These are phyloP conservation scores for Onygenales sp. DNA, from an alignment of 2,329 filamentous ascomycete species.

Conservation along the genomic window DNA sequence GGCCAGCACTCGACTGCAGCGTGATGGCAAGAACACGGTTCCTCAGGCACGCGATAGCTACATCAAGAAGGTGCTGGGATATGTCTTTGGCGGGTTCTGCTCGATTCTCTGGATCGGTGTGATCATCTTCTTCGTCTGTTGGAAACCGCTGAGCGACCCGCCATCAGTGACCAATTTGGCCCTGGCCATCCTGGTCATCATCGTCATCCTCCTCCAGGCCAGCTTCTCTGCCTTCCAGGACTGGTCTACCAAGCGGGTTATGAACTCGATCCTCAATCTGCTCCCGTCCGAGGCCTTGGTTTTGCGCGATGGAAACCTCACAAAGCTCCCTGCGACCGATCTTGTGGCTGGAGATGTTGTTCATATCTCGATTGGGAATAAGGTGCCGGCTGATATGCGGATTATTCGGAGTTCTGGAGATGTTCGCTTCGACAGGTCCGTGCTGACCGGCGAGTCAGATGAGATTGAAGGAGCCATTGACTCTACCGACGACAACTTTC, in stretches of 20 bases:
- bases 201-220: constrained; percentile 63
- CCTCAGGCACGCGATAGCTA: constrained; percentile 56
- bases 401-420: constrained; percentile 62
- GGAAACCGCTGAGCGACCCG: constrained; percentile 64
- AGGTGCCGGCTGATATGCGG: constrained; percentile 65
- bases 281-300: constrained; percentile 62
- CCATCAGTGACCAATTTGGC: constrained; percentile 61
- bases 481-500: constrained; percentile 61
- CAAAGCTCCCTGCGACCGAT: constrained; percentile 46
- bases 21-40: constrained; percentile 60
- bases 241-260: constrained; percentile 66
- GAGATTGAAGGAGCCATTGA: constrained; percentile 57
- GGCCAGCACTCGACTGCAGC: constrained; percentile 44
- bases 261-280: constrained; percentile 71
- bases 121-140: constrained; percentile 67
- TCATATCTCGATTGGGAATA: constrained; percentile 61
- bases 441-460: constrained; percentile 63
- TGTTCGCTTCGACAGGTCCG: constrained; percentile 63
- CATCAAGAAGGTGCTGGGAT: constrained; percentile 51
- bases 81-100: constrained; percentile 75
- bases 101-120: constrained; percentile 59
- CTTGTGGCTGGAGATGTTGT: constrained; percentile 68
- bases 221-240: constrained; percentile 63
- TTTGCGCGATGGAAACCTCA: constrained; percentile 50
- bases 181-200: constrained; percentile 61